These are phyloP conservation scores for Coemansia sp. DNA, from an alignment of 192 early-diverging fungal species.

Conservation along the genomic window DNA sequence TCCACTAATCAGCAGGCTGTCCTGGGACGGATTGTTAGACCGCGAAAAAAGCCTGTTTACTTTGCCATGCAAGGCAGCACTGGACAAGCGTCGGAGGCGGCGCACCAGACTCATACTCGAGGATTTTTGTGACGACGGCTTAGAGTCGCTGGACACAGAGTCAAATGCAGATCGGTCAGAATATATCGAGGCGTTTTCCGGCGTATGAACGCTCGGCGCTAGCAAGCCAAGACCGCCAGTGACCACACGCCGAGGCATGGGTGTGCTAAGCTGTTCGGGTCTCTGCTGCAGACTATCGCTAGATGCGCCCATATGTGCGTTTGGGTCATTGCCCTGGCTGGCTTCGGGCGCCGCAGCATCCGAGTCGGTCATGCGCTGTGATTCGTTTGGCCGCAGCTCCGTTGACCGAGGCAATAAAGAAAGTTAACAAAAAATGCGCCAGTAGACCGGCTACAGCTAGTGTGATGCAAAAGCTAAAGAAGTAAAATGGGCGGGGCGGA, in stretches of 20 bases:
- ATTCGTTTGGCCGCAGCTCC: not conserved
- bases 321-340: not conserved
- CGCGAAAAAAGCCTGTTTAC: slow-evolving; percentile 50
- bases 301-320: not conserved
- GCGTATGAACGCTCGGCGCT: slow-evolving; percentile 29
- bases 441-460: not conserved
- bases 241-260: slow-evolving; percentile 31
- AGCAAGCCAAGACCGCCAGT: slow-evolving; percentile 35
- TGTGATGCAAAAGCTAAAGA: not conserved
- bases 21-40: slow-evolving; percentile 40
- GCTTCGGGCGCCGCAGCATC: not conserved
- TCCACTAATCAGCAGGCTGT: slow-evolving; percentile 28
- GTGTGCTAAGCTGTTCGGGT: slow-evolving; percentile 15
- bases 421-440: not conserved
- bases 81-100: slow-evolving; percentile 43
- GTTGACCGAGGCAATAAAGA: not conserved
- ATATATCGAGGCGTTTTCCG: slow-evolving; percentile 36
- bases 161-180: slow-evolving; percentile 29
- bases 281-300: slow-evolving; percentile 3
- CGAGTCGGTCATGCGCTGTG: not conserved
- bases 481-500: not conserved
- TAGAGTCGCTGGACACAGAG: slow-evolving; percentile 38
- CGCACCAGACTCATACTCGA: slow-evolving; percentile 41
- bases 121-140: slow-evolving; percentile 48
- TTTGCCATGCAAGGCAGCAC: slow-evolving; percentile 43